Percentiles rank a stretch among this genome's conserved stretches.
Evolutionary conservation across 2,329 filamentous ascomycete genomes (phyloP).

Genomic region (Pyricularia grisea): DNA sequence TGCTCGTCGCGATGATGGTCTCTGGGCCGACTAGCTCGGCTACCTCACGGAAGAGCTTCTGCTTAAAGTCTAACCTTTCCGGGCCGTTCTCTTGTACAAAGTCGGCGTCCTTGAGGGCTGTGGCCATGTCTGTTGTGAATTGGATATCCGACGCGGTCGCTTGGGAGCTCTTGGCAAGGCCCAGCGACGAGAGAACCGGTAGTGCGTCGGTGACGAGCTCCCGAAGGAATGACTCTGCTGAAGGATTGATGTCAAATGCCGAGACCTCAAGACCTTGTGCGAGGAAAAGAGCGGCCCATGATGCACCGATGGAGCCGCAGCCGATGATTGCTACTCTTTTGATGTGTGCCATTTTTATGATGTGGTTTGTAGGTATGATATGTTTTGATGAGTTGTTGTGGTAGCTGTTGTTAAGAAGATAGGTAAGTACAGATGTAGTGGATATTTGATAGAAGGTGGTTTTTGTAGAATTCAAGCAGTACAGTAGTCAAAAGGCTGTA

Average conservation of each 20-base stretch:
- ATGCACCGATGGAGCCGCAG: constrained; percentile 23
- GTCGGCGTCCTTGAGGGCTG: constrained; percentile 13
- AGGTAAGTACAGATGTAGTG: background rate
- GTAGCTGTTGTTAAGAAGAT: background rate
- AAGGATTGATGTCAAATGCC: constrained; percentile 21
- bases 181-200: background rate
- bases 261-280: constrained; percentile 23
- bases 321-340: constrained; percentile 20
- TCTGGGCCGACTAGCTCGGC: constrained; percentile 17
- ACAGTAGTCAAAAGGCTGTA: background rate
- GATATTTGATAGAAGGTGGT: background rate
- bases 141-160: background rate
- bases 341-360: constrained; percentile 6
- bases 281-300: constrained; percentile 27
- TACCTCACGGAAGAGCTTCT: constrained; percentile 23
- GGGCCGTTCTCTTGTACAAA: constrained; percentile 30
- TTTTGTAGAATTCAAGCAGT: background rate
- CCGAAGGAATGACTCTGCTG: background rate
- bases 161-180: background rate
- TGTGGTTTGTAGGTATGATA: background rate
- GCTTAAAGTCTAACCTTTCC: constrained; percentile 28
- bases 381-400: background rate
- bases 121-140: background rate
- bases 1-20: constrained; percentile 28
- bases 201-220: background rate